phyloP scores from a whole-genome alignment of 2,329 filamentous ascomycete genomes.

The Aureobasidium sp. region DNA sequence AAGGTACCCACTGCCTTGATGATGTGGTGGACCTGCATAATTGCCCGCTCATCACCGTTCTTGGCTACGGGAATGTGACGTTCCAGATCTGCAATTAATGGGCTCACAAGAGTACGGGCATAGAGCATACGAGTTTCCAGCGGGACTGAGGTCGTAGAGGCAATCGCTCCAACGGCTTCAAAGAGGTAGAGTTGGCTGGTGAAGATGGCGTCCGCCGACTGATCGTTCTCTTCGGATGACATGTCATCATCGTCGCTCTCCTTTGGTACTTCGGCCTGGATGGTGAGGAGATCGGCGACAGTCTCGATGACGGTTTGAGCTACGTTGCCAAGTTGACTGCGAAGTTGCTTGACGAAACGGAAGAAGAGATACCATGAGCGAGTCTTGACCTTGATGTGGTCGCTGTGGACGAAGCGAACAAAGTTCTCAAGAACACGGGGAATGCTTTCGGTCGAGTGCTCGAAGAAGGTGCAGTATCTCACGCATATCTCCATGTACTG shows the following conservation, averaged over 20 bases:
- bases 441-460: constrained; percentile 72
- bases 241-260: constrained; percentile 80
- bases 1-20: constrained; percentile 93
- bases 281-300: constrained; percentile 76
- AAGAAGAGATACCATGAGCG: constrained; percentile 97
- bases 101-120: constrained; percentile 78
- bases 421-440: constrained; percentile 85
- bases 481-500: constrained; percentile 99
- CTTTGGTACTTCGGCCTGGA: constrained; percentile 79
- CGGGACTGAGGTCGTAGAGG: constrained; percentile 69
- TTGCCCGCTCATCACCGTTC: constrained; percentile 69
- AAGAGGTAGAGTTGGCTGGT: constrained; percentile 88
- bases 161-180: constrained; percentile 87
- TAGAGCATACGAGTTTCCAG: constrained; percentile 81
- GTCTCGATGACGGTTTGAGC: constrained; percentile 88
- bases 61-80: constrained; percentile 68
- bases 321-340: constrained; percentile 75
- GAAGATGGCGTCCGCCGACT: constrained; percentile 84
- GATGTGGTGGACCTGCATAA: constrained; percentile 88
- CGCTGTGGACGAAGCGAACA: constrained; percentile 80
- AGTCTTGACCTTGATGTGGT: constrained; percentile 76
- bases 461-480: constrained; percentile 87
- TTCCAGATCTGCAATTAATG: constrained; percentile 84
- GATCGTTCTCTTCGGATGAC: constrained; percentile 87
- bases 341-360: constrained; percentile 80